Base-by-base conservation (phyloP, 148 eudicot genomes). In the Rhododendron ferrugineum region DNA sequence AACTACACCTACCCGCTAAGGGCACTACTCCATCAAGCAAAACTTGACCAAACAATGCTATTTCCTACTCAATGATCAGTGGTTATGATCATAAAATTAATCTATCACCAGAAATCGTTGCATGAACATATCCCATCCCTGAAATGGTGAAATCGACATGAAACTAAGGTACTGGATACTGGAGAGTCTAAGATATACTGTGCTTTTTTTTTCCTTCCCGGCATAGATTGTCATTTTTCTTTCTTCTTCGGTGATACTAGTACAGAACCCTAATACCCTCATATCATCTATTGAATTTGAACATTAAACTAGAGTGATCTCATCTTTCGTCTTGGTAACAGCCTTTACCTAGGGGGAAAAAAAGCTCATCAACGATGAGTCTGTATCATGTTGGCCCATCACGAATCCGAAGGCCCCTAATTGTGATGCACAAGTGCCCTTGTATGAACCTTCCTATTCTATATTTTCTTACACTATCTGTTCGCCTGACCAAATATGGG, bases 121-220 rank as follows among this genome's bases (percentile, higher is more conserved):
- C 91, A 90, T 4, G 91, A 92, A 32, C 92, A 92, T 3, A 54
- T 26, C 58, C 92, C 93, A 73, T 89, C 89, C 50, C 64, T 88
- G 62, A 89, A 88, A 84, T 88, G 88, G 72, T 90, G 91, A 87
- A 91, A 91, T 6, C 90, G 86, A 58, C 73, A 42, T 62, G 50
- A 8, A 40, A 6, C 18, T 34, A 80, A 80, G 66, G 11, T 30
- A 52, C 16, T 11, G 5, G 28, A 36, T 7, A 32, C 11, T 56
- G 28, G 44, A 34, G 70, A 46, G 47, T 34, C 49, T 18, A 81
- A 81, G 47, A 56, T 81, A 56, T 58, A 44, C 37, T 36, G 70
- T 81, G 11, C 28, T 81, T 7, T 7, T 32, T 36, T 81, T 32
- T 50, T 50, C 34, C 52, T 28, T 79, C 62, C 13, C 13, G 2